Conservation (phyloP, 2,329 filamentous ascomycete genomes). For the Microdochium nivale region DNA sequence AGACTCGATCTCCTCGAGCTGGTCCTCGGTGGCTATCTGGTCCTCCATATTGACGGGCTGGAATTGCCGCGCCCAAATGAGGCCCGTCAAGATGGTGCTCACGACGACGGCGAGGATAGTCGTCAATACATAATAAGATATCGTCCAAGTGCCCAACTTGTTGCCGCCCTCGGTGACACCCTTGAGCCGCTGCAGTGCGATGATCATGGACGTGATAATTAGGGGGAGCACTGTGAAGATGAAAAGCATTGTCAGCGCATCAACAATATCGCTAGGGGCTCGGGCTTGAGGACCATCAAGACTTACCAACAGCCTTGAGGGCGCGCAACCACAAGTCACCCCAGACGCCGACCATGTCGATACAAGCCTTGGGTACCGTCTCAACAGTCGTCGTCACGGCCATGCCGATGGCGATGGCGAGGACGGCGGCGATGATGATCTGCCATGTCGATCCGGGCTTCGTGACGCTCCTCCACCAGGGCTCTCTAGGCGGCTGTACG, state of each 20-base stretch:
- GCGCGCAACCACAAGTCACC: slow-evolving; percentile 40
- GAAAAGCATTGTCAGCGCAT: background rate
- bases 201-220: slow-evolving; percentile 42
- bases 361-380: slow-evolving; percentile 30
- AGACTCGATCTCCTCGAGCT: slow-evolving; percentile 19
- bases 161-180: slow-evolving; percentile 33
- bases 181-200: slow-evolving; percentile 38
- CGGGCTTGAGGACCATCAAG: background rate
- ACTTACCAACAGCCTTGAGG: slow-evolving; percentile 37
- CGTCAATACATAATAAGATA: slow-evolving; percentile 40
- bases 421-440: slow-evolving; percentile 36
- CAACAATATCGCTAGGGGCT: background rate
- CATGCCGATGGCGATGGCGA: slow-evolving; percentile 42
- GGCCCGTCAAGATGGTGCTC: slow-evolving; percentile 33
- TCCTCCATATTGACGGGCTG: slow-evolving; percentile 19
- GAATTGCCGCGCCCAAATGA: slow-evolving; percentile 40
- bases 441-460: slow-evolving; percentile 36
- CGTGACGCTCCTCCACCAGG: slow-evolving; percentile 27
- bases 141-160: slow-evolving; percentile 36
- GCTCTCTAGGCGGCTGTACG: slow-evolving; percentile 13
- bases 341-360: slow-evolving; percentile 35
- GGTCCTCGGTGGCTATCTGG: slow-evolving; percentile 1
- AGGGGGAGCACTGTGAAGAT: slow-evolving; percentile 38
- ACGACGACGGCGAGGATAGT: slow-evolving; percentile 39
- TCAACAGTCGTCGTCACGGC: slow-evolving; percentile 31